phyloP scores from a whole-genome alignment of 192 early-diverging fungal species.

The Mortierella alpina region DNA sequence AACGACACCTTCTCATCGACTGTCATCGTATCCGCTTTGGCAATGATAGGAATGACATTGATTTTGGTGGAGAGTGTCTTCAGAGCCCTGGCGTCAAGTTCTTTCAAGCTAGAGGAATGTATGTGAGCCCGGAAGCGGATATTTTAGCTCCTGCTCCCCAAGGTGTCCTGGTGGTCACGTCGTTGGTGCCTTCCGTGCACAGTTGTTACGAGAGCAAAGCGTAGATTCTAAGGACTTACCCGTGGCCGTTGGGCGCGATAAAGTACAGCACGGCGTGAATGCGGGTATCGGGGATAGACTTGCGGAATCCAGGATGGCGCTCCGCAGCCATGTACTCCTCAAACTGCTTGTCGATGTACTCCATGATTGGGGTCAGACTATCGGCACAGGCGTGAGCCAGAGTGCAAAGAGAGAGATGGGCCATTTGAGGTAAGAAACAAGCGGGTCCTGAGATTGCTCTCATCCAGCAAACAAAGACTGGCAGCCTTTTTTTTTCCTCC shows the following conservation, averaged over 20 bases:
- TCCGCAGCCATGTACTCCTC: conserved; percentile 89
- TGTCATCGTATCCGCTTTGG: conserved; percentile 82
- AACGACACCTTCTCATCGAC: conserved; percentile 70
- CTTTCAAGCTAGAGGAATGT: conserved; percentile 54
- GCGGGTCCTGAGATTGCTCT: conserved; percentile 14
- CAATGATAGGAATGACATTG: conserved; percentile 88
- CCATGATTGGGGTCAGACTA: conserved; percentile 91
- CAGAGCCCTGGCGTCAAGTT: conserved; percentile 73
- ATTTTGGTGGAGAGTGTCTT: conserved; percentile 75
- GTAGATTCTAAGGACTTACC: conserved; percentile 52
- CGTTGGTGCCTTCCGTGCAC: no score
- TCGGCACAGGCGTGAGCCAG: neutral
- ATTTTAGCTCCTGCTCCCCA: neutral
- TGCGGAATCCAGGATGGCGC: conserved; percentile 75
- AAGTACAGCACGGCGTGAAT: conserved; percentile 98
- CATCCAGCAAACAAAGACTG: conserved; percentile 8
- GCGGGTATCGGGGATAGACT: conserved; percentile 86
- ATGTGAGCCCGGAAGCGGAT: neutral
- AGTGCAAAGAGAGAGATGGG: neutral
- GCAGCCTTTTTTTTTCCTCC: neutral
- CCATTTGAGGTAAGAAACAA: neutral
- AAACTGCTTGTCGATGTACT: conserved; percentile 98
- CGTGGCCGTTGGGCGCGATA: conserved; percentile 95
- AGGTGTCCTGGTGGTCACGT: no score
- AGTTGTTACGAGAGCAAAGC: no score